Conservation (phyloP, 2,329 filamentous ascomycete species). For the Fusarium sacchari region DNA sequence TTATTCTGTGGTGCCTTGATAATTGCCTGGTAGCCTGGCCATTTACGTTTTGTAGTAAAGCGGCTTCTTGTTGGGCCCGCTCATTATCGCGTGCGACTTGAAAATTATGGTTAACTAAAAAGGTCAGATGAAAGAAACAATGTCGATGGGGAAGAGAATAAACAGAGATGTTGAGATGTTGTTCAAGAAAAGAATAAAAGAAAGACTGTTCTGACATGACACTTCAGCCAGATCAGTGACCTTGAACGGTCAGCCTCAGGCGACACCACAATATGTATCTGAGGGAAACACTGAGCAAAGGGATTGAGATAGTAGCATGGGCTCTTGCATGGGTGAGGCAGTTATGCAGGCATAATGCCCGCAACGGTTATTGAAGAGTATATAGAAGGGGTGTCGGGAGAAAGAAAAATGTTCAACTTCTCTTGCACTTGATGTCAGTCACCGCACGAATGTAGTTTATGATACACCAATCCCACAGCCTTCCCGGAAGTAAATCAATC, state of each 20-base stretch:
- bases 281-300: too few species aligned
- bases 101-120: not conserved
- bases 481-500: not conserved
- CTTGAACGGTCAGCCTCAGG: too few species aligned
- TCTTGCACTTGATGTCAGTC: not conserved
- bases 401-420: not conserved
- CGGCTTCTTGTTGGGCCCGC: not conserved
- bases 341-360: not conserved
- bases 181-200: not conserved
- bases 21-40: not conserved
- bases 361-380: not conserved
- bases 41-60: not conserved
- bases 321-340: not conserved
- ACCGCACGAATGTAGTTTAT: not conserved
- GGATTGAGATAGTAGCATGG: not conserved
- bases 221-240: not conserved
- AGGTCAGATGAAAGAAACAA: not conserved
- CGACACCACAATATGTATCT: not conserved
- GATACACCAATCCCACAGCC: not conserved
- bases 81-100: not conserved
- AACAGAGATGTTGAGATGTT: not conserved
- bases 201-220: rapidly evolving
- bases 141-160: not conserved
- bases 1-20: too few species aligned
- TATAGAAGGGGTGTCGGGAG: too few species aligned